These are phyloP conservation scores for Phytophthora pseudosyringae DNA, from an alignment of 352 stramenopile species.

Conservation along the genomic window DNA sequence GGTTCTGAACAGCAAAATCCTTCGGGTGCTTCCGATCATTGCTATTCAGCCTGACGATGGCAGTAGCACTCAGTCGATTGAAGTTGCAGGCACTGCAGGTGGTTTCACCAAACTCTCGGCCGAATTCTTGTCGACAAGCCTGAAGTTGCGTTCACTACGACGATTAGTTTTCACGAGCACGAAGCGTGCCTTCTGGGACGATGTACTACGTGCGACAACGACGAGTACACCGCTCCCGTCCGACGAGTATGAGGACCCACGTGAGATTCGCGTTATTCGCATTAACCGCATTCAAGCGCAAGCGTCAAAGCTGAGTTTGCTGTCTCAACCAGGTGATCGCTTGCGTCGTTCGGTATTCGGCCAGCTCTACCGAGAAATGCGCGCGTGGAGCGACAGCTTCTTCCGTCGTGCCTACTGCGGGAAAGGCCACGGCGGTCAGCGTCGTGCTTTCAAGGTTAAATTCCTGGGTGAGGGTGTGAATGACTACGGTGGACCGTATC, in stretches of 20 bases:
- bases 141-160: slow-evolving; percentile 78
- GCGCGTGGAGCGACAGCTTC: slow-evolving; percentile 93
- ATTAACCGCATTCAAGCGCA: slow-evolving; percentile 97
- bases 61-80: slow-evolving; percentile 50
- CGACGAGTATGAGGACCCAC: slow-evolving; percentile 99
- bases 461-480: slow-evolving; percentile 98
- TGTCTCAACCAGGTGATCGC: slow-evolving; percentile 88
- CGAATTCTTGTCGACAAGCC: slow-evolving; percentile 77
- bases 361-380: slow-evolving; percentile 97
- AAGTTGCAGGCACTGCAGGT: slow-evolving; percentile 38
- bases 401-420: slow-evolving; percentile 97
- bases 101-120: slow-evolving; percentile 25
- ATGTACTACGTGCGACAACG: slow-evolving; percentile 94
- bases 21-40: slow-evolving; percentile 84
- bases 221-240: slow-evolving; percentile 96
- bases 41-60: slow-evolving; percentile 70
- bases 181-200: slow-evolving; percentile 95
- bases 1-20: slow-evolving; percentile 92
- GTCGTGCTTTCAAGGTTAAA: slow-evolving; percentile 99
- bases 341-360: slow-evolving; percentile 96
- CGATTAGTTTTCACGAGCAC: slow-evolving; percentile 90
- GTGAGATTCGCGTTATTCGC: slow-evolving; percentile 97
- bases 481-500: slow-evolving; percentile 98
- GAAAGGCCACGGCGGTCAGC: slow-evolving; percentile 97
- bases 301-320: slow-evolving; percentile 85